These are phyloP conservation scores for Eucalyptus leucophloia DNA, from an alignment of 345 rosid genomes.

Conservation along the genomic window DNA sequence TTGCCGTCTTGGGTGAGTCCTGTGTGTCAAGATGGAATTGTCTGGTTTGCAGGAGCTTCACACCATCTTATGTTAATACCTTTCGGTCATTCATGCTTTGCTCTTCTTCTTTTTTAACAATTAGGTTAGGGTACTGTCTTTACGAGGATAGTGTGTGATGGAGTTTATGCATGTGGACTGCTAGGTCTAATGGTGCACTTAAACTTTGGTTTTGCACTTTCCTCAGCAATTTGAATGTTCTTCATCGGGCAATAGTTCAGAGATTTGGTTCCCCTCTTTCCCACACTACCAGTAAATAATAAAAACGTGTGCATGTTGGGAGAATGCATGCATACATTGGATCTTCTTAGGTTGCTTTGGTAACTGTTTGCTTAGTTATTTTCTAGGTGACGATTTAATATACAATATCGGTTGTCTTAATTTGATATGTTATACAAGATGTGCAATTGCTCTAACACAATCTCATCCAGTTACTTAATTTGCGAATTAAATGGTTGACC, in stretches of 20 bases:
- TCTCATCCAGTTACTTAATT: not conserved
- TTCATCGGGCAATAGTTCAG: not conserved
- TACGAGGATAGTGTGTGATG: not conserved
- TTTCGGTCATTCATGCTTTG: not conserved
- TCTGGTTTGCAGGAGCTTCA: not conserved
- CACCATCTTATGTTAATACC: not conserved
- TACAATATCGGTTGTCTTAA: not conserved
- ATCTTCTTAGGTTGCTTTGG: not conserved
- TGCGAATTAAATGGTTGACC: not conserved
- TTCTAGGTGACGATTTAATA: not conserved
- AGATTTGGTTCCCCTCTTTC: not conserved
- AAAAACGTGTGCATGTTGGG: not conserved
- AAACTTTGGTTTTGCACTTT: not conserved
- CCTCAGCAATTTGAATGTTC: not conserved
- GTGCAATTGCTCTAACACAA: not conserved
- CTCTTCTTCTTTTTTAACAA: not conserved
- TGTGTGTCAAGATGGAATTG: not conserved
- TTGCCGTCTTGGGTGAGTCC: not conserved
- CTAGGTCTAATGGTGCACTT: not conserved
- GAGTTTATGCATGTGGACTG: not conserved
- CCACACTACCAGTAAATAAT: not conserved
- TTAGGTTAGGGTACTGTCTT: not conserved
- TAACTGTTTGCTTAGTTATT: not conserved
- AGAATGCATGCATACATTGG: not conserved
- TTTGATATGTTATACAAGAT: not conserved